Evolutionary conservation across 2,329 filamentous ascomycete species (phyloP).

Genomic region (Exophiala sideris): DNA sequence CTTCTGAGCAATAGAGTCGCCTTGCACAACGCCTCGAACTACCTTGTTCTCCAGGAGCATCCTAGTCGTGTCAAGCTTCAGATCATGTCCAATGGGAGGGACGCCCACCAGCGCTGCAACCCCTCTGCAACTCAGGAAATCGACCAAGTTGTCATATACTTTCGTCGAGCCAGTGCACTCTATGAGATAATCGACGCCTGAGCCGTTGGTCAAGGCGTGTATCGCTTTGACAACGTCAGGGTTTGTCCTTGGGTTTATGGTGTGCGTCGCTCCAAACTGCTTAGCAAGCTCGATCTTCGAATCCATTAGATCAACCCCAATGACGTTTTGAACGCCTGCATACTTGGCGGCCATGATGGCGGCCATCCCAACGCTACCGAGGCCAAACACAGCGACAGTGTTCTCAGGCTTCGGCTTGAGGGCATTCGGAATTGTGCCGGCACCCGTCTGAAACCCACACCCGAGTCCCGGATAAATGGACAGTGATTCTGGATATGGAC

Average conservation of each 20-base stretch:
- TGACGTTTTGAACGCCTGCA: constrained; percentile 30
- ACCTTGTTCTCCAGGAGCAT: no score
- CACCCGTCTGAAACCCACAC: constrained; percentile 31
- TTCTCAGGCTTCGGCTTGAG: constrained; percentile 8
- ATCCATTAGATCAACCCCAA: constrained; percentile 46
- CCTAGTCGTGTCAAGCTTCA: no score
- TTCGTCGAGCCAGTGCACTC: constrained; percentile 15
- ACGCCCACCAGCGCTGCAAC: constrained; percentile 15
- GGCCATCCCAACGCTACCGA: constrained; percentile 32
- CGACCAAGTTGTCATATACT: constrained; percentile 13
- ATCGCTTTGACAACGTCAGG: constrained; percentile 30
- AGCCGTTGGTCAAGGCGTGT: constrained; percentile 22
- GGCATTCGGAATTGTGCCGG: constrained; percentile 25
- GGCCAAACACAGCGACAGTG: constrained; percentile 31
- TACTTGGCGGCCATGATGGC: constrained; percentile 33
- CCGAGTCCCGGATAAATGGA: constrained; percentile 28
- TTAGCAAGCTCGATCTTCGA: constrained; percentile 41
- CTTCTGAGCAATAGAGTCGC: no score
- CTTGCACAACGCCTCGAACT: no score
- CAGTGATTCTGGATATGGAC: constrained; percentile 12
- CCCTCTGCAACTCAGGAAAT: constrained; percentile 1
- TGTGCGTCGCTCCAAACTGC: constrained; percentile 44
- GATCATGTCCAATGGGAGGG: constrained; percentile 1
- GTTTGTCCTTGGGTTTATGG: constrained; percentile 33
- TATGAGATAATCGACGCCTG: constrained; percentile 16